These are phyloP conservation scores for Komagataella kurtzmanii DNA, from an alignment of 805 yeast genomes.

Conservation along the genomic window DNA sequence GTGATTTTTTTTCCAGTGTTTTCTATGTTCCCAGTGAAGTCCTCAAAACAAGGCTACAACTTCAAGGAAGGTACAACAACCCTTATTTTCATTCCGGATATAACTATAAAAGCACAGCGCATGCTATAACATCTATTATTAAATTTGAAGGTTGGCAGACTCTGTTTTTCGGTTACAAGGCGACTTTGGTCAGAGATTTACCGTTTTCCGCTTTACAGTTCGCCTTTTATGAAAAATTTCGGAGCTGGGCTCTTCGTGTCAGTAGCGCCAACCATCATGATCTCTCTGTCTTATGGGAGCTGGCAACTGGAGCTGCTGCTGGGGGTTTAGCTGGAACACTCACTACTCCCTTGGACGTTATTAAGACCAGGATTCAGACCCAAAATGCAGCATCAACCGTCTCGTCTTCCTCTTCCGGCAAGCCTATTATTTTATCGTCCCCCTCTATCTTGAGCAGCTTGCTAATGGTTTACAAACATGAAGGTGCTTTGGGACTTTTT, in stretches of 20 bases:
- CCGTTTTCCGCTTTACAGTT: conserved; percentile 95
- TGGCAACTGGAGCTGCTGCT: conserved; percentile 87
- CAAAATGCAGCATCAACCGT: conserved; percentile 20
- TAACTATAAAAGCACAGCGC: conserved; percentile 61
- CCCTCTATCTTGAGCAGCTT: conserved; percentile 40
- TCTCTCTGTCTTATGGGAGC: conserved; percentile 46
- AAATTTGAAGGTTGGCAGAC: conserved; percentile 63
- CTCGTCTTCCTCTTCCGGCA: not conserved
- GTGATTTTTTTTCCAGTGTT: conserved; percentile 80
- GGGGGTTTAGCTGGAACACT: conserved; percentile 85
- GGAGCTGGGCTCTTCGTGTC: conserved; percentile 40
- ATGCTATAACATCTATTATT: conserved; percentile 57
- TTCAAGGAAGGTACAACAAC: conserved; percentile 82
- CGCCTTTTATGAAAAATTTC: conserved; percentile 83
- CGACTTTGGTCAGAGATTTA: conserved; percentile 81
- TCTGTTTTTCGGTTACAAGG: conserved; percentile 83
- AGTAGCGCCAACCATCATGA: conserved; percentile 22
- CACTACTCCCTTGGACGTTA: conserved; percentile 87
- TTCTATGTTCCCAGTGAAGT: conserved; percentile 95
- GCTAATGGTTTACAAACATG: conserved; percentile 43
- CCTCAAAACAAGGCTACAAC: conserved; percentile 79
- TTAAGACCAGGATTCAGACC: conserved; percentile 88
- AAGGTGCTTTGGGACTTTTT: conserved; percentile 72
- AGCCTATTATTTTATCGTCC: conserved; percentile 13
- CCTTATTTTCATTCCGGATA: conserved; percentile 72